These are phyloP conservation scores for Endocarpon pusillum DNA, from an alignment of 495 filamentous ascomycete genomes.

Conservation along the genomic window DNA sequence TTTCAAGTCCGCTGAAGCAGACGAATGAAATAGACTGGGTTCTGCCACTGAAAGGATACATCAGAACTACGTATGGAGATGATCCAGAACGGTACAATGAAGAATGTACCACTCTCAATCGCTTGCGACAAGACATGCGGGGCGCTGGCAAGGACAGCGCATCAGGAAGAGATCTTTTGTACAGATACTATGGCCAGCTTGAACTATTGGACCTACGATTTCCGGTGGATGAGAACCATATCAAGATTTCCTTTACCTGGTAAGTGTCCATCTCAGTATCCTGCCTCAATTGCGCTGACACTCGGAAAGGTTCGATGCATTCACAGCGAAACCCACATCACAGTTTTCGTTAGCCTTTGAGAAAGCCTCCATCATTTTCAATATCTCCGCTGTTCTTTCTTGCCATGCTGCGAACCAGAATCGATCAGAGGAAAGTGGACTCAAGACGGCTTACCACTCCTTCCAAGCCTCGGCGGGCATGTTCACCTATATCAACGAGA, in stretches of 20 bases:
- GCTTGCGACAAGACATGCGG: slow-evolving; percentile 96
- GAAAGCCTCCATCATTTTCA: slow-evolving; percentile 98
- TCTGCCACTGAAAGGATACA: slow-evolving; percentile 80
- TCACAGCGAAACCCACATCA: slow-evolving; percentile 87
- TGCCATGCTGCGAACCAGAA: slow-evolving; percentile 91
- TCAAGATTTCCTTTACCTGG: slow-evolving; percentile 98
- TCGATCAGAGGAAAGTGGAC: slow-evolving; percentile 73
- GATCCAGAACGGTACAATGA: slow-evolving; percentile 88
- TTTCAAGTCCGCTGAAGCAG: slow-evolving; percentile 85
- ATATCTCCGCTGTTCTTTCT: slow-evolving; percentile 92
- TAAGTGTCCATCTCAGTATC: slow-evolving; percentile 23
- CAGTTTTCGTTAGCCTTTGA: slow-evolving; percentile 96
- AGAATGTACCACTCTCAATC: slow-evolving; percentile 89
- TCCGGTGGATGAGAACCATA: slow-evolving; percentile 94
- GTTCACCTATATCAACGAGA: slow-evolving; percentile 99
- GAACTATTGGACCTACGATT: slow-evolving; percentile 89
- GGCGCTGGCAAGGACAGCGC: slow-evolving; percentile 95
- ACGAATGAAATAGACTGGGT: slow-evolving; percentile 99
- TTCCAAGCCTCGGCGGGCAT: slow-evolving; percentile 97
- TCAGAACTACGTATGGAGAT: slow-evolving; percentile 82
- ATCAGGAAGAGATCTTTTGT: slow-evolving; percentile 79
- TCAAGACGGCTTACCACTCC: slow-evolving; percentile 94
- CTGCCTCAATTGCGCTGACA: slow-evolving; percentile 2
- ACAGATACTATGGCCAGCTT: slow-evolving; percentile 94
- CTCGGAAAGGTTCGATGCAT: slow-evolving; percentile 74